Evolutionary conservation across 2,329 filamentous ascomycete genomes (phyloP), one percentile per base, ranked within the genome.

Genomic region (Mycosphaerelloides madeirae): DNA sequence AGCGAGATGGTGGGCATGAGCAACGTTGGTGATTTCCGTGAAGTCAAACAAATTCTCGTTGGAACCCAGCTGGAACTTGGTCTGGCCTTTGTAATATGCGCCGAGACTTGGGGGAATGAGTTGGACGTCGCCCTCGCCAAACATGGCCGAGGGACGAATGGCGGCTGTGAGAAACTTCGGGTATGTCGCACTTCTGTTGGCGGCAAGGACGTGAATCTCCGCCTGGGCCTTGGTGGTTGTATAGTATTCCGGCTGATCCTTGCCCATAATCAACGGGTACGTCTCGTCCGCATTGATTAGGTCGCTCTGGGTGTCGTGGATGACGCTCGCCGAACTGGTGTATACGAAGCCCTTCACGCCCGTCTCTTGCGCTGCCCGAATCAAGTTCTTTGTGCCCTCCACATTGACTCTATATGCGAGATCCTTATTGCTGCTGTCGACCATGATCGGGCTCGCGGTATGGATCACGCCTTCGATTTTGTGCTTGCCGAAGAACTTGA

Each of bases 1-100:
- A 2, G 72, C 73, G 11, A 77, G 66, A 38, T 78, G 60, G 50
- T 78, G 75, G 0, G 70, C 74, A 52, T 75, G 68, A 2, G 72
- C 72, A 12, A 75, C 68, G 55, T 77, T 78, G 31, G 65, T 71
- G 34, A 75, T 70, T 52, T 76, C 76, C 29, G 72, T 75, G 49
- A 74, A 76, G 58, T 78, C 74, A 62, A 74, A 77, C 2, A 76
- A 61, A 55, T 78, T 77, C 44, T 70, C 66, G 56, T 77, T 76
- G 15, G 64, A 57, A 41, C 74, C 75, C 37, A 78, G 63, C 50
- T 77, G 73, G 50, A 72, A 70, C 54, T 71, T 74, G 45, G 66
- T 71, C 57, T 74, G 72, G 29, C 72, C 69, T 40, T 66, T 66
- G 54, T 65, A 66, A 55, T 70, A 72, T 1, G 68, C 70, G n/a